Conservation (phyloP, 441 rosid genomes). For the Croton setiger region DNA sequence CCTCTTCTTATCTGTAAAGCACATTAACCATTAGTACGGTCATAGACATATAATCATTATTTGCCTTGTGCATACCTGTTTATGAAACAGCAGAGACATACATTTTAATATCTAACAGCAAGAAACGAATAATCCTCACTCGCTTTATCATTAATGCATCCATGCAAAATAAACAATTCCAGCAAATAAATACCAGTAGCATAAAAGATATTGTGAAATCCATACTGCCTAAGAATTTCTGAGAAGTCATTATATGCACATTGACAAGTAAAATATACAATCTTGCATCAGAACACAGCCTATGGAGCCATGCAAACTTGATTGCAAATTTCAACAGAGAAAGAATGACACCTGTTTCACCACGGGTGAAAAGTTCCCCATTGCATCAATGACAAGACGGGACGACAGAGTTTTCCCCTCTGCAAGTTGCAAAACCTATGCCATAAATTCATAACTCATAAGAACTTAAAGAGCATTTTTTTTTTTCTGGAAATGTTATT, state of each 20-base stretch:
- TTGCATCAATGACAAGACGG: slow-evolving; percentile 77
- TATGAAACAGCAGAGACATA: neutral
- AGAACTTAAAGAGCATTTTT: slow-evolving; percentile 1
- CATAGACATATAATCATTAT: slow-evolving; percentile 2
- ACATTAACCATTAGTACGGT: slow-evolving; percentile 12
- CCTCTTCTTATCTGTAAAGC: slow-evolving; percentile 68
- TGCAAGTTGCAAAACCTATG: slow-evolving; percentile 63
- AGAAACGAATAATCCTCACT: neutral
- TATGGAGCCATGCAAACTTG: neutral
- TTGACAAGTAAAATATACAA: neutral
- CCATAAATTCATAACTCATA: slow-evolving; percentile 1
- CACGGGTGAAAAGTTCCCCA: slow-evolving; percentile 95
- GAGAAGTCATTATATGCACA: neutral
- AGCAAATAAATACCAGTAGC: neutral
- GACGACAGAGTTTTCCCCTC: slow-evolving; percentile 65
- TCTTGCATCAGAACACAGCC: neutral
- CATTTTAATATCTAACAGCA: neutral
- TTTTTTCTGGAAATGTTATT: neutral
- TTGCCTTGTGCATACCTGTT: neutral
- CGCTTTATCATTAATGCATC: neutral
- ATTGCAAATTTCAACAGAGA: slow-evolving; percentile 14
- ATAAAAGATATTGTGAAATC: neutral
- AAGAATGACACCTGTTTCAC: slow-evolving; percentile 68
- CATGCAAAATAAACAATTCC: neutral
- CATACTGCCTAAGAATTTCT: neutral